Evolutionary conservation across 345 rosid species (phyloP).

Genomic region (Dovyalis caffra): DNA sequence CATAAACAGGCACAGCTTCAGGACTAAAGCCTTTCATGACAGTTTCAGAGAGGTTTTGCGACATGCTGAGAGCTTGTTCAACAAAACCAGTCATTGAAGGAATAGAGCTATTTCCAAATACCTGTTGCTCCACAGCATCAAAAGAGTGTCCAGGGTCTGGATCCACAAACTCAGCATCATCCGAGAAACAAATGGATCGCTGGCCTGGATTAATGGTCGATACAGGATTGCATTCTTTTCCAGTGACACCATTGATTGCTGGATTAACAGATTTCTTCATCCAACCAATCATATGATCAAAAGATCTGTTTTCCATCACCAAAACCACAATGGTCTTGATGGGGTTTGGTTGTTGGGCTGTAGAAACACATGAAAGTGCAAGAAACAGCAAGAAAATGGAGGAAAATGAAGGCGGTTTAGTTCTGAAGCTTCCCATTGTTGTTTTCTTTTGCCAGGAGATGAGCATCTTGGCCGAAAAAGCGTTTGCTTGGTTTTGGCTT

Average conservation of each 20-base stretch:
- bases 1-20: conserved; percentile 65
- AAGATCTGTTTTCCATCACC: conserved; percentile 89
- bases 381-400: conserved; percentile 45
- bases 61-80: conserved; percentile 81
- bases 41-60: conserved; percentile 62
- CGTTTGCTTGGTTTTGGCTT: not conserved
- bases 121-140: conserved; percentile 77
- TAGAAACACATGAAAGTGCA: conserved; percentile 38
- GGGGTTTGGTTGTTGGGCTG: conserved; percentile 49
- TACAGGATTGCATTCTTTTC: conserved; percentile 81
- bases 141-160: conserved; percentile 99
- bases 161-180: conserved; percentile 89
- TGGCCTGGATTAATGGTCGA: conserved; percentile 41
- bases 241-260: conserved; percentile 73
- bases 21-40: conserved; percentile 90
- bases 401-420: conserved; percentile 27
- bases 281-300: conserved; percentile 93
- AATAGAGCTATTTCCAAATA: conserved; percentile 63
- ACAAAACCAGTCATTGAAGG: conserved; percentile 94
- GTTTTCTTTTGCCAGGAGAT: not conserved
- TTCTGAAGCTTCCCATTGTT: conserved; percentile 36
- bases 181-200: conserved; percentile 68
- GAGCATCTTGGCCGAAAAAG: not conserved
- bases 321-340: conserved; percentile 80
- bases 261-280: conserved; percentile 82